A percentile compares a stretch with the other conserved stretches of the same genome.
Evolutionary conservation across 495 filamentous ascomycete genomes (phyloP).

Genomic region (Margaritispora aquatica): DNA sequence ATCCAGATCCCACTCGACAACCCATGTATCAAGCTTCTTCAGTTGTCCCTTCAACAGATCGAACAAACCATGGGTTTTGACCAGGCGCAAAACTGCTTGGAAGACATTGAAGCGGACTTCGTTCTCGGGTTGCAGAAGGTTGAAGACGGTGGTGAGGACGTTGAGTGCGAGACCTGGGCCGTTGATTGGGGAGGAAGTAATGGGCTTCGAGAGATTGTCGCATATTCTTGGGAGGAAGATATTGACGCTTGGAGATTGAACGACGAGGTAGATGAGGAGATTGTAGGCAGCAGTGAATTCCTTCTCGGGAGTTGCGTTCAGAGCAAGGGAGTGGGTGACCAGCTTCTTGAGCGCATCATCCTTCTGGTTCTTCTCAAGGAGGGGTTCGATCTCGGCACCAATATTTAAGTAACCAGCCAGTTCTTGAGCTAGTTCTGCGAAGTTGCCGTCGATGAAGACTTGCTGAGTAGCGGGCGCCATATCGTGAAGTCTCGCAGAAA

Average conservation of each 20-base stretch:
- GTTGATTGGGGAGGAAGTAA: conserved; percentile 77
- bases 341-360: conserved; percentile 88
- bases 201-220: conserved; percentile 77
- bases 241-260: conserved; percentile 73
- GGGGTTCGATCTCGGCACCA: conserved; percentile 62
- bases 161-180: conserved; percentile 78
- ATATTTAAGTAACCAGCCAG: conserved; percentile 54
- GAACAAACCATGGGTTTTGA: conserved; percentile 65
- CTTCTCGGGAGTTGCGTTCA: conserved; percentile 86
- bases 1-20: conserved; percentile 75
- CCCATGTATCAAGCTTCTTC: conserved; percentile 71
- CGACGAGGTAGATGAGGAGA: conserved; percentile 85
- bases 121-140: conserved; percentile 70
- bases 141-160: conserved; percentile 93
- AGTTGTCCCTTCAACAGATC: conserved; percentile 76
- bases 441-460: conserved; percentile 84
- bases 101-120: conserved; percentile 85
- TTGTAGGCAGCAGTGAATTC: conserved; percentile 95
- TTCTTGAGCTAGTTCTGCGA: conserved; percentile 83
- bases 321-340: conserved; percentile 59
- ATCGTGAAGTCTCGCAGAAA: neutral
- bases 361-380: conserved; percentile 66
- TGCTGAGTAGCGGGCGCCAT: conserved; percentile 20
- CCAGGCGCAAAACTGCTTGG: conserved; percentile 71
- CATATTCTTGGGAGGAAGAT: conserved; percentile 84